Evolutionary conservation across 2,329 filamentous ascomycete genomes (phyloP).

Genomic region (Colletotrichum lindemuthianum): DNA sequence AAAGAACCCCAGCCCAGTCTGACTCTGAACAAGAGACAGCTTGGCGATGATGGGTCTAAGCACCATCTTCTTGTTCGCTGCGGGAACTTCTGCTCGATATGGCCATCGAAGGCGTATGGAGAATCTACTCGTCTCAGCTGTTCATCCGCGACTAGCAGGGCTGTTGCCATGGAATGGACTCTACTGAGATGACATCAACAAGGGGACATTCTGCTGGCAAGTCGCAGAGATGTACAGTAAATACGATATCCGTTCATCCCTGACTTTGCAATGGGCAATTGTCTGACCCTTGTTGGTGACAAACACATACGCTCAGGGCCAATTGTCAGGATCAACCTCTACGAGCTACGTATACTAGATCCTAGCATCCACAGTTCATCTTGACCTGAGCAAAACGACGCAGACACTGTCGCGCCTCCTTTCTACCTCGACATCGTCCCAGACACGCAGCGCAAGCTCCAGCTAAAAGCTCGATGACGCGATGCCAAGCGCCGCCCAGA

Average conservation of each 20-base stretch:
- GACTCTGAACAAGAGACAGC: no score
- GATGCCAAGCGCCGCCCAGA: constrained; percentile 39
- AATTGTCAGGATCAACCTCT: constrained; percentile 46
- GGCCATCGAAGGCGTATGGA: neutral
- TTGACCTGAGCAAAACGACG: constrained; percentile 62
- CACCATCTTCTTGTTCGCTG: constrained; percentile 33
- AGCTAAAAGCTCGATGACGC: constrained; percentile 41
- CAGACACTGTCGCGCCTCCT: constrained; percentile 49
- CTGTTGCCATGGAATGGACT: constrained; percentile 45
- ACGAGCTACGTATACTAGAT: constrained; percentile 44
- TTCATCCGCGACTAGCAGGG: constrained; percentile 43
- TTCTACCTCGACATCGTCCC: constrained; percentile 44
- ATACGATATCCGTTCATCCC: constrained; percentile 41
- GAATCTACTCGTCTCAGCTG: constrained; percentile 12
- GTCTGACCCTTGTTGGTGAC: no score
- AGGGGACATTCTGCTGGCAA: constrained; percentile 46
- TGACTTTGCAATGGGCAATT: no score
- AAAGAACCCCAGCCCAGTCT: no score
- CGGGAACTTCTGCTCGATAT: constrained; percentile 11
- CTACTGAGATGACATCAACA: constrained; percentile 46
- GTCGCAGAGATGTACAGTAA: constrained; percentile 46
- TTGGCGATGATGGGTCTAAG: neutral
- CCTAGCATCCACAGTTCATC: constrained; percentile 41
- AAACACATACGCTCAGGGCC: constrained; percentile 38
- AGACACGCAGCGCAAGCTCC: constrained; percentile 40